Evolutionary conservation across 129 eudicot species (phyloP).

Genomic region (Pittosporum tobira): DNA sequence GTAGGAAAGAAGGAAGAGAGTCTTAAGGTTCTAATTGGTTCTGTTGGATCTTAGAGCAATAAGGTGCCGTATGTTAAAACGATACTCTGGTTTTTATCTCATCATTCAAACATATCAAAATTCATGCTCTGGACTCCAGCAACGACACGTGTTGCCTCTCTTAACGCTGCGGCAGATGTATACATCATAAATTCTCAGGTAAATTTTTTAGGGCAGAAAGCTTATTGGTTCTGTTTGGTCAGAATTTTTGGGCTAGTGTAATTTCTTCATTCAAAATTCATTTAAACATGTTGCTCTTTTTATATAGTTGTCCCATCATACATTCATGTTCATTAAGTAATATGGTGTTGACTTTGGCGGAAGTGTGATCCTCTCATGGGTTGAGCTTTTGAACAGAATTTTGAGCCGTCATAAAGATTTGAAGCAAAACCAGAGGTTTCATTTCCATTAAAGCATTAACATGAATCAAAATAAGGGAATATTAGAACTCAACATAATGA

Average conservation of each 20-base stretch:
- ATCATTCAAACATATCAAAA: slow-evolving; percentile 48
- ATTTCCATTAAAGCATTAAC: too few relatives aligned
- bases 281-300: neutral
- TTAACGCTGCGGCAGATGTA: slow-evolving; percentile 85
- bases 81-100: slow-evolving; percentile 44
- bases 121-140: slow-evolving; percentile 83
- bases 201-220: neutral
- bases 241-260: neutral
- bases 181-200: slow-evolving; percentile 92
- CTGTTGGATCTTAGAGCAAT: slow-evolving; percentile 89
- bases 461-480: too few relatives aligned
- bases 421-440: too few relatives aligned
- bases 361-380: neutral
- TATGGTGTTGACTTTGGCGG: neutral
- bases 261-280: neutral
- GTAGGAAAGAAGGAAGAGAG: slow-evolving; percentile 22
- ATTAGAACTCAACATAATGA: too few relatives aligned
- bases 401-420: too few relatives aligned
- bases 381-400: neutral
- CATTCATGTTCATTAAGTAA: too few relatives aligned
- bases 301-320: neutral
- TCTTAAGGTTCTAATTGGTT: slow-evolving; percentile 72
- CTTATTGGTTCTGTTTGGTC: slow-evolving; percentile 7
- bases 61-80: slow-evolving; percentile 69
- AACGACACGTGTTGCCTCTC: slow-evolving; percentile 88